Evolutionary conservation across 2,329 filamentous ascomycete species (phyloP).

Genomic region (Paecilomyces niveus): DNA sequence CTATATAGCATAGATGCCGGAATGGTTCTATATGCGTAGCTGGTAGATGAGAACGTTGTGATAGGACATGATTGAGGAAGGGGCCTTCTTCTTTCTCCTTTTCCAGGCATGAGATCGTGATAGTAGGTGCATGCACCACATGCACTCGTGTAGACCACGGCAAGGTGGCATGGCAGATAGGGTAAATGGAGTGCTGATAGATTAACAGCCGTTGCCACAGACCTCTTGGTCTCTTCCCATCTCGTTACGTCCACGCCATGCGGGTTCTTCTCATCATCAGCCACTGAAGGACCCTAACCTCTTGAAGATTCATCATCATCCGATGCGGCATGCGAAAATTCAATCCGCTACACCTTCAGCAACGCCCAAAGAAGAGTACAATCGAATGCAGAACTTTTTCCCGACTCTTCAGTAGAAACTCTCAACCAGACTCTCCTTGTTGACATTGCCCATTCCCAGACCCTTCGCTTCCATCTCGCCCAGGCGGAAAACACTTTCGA

Average conservation of each 20-base stretch:
- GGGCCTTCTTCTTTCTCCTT: background rate
- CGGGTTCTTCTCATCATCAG: background rate
- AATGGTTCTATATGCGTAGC: background rate
- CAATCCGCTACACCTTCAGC: background rate
- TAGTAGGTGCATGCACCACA: background rate
- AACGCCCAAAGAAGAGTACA: constrained; percentile 7
- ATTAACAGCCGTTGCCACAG: too few relatives aligned
- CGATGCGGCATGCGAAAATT: background rate
- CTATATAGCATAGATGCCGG: background rate
- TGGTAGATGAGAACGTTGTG: background rate
- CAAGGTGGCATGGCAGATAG: background rate
- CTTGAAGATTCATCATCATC: background rate
- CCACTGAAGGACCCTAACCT: background rate
- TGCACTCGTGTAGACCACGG: background rate
- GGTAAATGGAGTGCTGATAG: too few relatives aligned
- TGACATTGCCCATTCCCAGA: constrained; percentile 46
- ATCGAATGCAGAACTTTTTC: constrained; percentile 6
- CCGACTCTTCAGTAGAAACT: constrained; percentile 73
- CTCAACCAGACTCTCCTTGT: constrained; percentile 99
- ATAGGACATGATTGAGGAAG: background rate
- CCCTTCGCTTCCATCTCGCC: constrained; percentile 69
- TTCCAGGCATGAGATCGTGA: background rate
- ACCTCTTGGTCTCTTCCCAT: background rate
- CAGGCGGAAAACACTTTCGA: constrained; percentile 92
- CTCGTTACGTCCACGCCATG: background rate